phyloP scores from a whole-genome alignment of 768 basidiomycete genomes.

The Arthromyces matolae region DNA sequence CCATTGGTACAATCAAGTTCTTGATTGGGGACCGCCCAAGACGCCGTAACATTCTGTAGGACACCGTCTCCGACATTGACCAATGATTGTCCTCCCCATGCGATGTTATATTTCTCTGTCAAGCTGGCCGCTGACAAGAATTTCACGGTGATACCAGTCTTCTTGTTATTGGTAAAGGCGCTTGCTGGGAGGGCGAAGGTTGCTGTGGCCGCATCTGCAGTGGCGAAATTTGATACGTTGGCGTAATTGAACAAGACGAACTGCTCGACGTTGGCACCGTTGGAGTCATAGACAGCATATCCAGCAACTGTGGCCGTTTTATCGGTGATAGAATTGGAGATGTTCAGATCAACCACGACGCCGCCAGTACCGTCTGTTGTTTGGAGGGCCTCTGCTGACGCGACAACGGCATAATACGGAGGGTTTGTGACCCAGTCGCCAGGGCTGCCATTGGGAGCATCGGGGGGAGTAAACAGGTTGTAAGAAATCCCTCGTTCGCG shows the following conservation, averaged over 20 bases:
- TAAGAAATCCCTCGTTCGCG: conserved; percentile 51
- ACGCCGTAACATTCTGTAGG: conserved; percentile 24
- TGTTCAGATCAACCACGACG: conserved; percentile 43
- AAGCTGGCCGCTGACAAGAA: conserved; percentile 46
- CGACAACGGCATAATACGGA: conserved; percentile 47
- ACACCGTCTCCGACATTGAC: conserved; percentile 38
- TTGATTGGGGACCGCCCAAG: conserved; percentile 35
- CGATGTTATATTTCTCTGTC: conserved; percentile 49
- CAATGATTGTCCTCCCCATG: conserved; percentile 58
- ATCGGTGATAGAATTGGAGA: conserved; percentile 34
- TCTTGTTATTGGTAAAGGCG: conserved; percentile 20
- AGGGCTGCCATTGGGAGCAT: conserved; percentile 26
- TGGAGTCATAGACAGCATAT: conserved; percentile 60
- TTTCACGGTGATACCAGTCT: conserved; percentile 35
- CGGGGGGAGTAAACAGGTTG: conserved; percentile 46
- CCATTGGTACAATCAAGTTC: conserved; percentile 39
- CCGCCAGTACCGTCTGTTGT: conserved; percentile 33
- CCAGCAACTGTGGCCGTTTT: conserved; percentile 39
- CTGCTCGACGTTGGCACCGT: conserved; percentile 35
- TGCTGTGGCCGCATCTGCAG: conserved; percentile 33
- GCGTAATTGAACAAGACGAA: conserved; percentile 51
- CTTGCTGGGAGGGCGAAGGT: conserved; percentile 37
- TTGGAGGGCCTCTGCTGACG: conserved; percentile 41
- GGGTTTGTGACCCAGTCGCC: conserved; percentile 46
- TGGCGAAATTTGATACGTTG: conserved; percentile 36